These are phyloP conservation scores for Nicotiana obtusifolia DNA, from an alignment of 257 asterid genomes.

Conservation along the genomic window DNA sequence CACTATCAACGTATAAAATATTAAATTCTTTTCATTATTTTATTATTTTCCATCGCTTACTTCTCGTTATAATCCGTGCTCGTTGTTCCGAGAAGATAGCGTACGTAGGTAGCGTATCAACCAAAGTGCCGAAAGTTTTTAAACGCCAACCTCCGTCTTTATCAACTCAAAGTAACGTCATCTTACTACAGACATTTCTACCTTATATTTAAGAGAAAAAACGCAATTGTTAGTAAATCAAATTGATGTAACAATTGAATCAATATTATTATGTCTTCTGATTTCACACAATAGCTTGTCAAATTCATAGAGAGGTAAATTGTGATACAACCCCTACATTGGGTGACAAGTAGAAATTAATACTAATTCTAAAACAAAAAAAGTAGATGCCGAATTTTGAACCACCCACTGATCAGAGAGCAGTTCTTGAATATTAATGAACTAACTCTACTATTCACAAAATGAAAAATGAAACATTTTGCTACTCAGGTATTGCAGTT, in stretches of 20 bases:
- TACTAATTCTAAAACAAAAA: neutral
- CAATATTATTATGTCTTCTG: neutral
- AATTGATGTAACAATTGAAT: neutral
- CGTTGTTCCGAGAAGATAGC: neutral
- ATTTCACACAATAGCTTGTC: neutral
- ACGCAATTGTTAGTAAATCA: neutral
- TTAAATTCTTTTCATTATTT: no score
- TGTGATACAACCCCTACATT: slow-evolving; percentile 13
- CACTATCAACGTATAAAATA: no score
- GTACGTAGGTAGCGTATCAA: neutral
- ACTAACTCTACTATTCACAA: slow-evolving; percentile 18
- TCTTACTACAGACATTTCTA: no score
- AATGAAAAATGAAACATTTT: neutral
- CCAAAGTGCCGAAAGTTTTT: neutral
- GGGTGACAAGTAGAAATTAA: neutral
- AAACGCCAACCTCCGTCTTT: neutral
- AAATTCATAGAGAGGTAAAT: slow-evolving; percentile 9
- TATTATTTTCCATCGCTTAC: neutral
- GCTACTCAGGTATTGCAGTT: slow-evolving; percentile 75
- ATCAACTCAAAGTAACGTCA: neutral
- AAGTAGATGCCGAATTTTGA: neutral
- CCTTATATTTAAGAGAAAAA: neutral
- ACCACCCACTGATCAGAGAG: neutral
- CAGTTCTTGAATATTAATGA: slow-evolving; percentile 5
- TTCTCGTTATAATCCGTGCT: neutral